Evolutionary conservation across 2,329 filamentous ascomycete genomes (phyloP).

Genomic region (Westerdykella aurantiaca): DNA sequence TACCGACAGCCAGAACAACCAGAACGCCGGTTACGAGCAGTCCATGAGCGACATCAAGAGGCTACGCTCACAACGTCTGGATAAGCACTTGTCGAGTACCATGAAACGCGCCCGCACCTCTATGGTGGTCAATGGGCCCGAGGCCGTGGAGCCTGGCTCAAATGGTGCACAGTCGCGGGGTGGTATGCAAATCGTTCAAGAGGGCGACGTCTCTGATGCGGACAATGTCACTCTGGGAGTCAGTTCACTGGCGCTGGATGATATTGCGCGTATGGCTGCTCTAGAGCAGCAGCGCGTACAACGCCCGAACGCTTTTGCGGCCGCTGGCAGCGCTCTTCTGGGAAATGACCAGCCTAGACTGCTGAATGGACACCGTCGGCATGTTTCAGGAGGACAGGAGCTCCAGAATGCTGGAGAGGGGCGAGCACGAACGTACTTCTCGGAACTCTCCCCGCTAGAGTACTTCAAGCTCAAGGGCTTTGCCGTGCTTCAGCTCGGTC

Average conservation of each 20-base stretch:
- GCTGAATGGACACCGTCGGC: conserved; percentile 63
- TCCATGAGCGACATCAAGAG: conserved; percentile 92
- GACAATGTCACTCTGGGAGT: conserved; percentile 82
- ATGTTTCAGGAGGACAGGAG: conserved; percentile 54
- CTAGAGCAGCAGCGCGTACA: conserved; percentile 93
- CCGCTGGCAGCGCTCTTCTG: conserved; percentile 64
- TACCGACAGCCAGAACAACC: conserved; percentile 53
- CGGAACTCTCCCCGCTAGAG: conserved; percentile 87
- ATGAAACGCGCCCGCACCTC: conserved; percentile 87
- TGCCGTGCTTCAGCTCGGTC: conserved; percentile 90
- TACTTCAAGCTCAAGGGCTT: conserved; percentile 97
- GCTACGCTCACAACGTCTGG: conserved; percentile 84
- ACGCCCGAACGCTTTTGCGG: conserved; percentile 71
- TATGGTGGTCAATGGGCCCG: conserved; percentile 83
- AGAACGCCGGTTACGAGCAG: conserved; percentile 72
- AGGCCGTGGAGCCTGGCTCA: conserved; percentile 67
- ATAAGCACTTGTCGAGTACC: conserved; percentile 89
- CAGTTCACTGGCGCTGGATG: conserved; percentile 87
- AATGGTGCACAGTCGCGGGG: conserved; percentile 54
- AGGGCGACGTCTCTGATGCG: conserved; percentile 63
- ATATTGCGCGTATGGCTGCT: conserved; percentile 92
- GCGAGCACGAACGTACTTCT: conserved; percentile 78
- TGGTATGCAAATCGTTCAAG: conserved; percentile 74
- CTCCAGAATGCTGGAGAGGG: conserved; percentile 48
- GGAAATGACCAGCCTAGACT: conserved; percentile 61